Evolutionary conservation across 805 yeast species (phyloP).

Genomic region (Yarrowia sp.): DNA sequence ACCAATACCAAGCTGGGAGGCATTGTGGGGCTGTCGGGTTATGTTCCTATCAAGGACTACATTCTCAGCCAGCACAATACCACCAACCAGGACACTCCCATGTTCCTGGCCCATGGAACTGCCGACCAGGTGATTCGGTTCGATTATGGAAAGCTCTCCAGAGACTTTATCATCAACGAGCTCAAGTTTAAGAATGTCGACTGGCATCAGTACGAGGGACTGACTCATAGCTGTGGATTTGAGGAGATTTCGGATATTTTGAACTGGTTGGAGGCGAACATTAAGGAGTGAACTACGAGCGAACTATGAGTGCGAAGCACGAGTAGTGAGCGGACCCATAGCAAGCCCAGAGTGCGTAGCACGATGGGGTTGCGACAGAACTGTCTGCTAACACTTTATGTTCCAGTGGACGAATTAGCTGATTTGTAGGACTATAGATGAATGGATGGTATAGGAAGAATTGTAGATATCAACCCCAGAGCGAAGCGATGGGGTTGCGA

Average conservation of each 20-base stretch:
- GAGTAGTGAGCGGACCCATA: neutral
- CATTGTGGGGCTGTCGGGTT: constrained; percentile 78
- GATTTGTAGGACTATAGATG: neutral
- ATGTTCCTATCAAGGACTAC: constrained; percentile 53
- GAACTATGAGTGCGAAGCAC: neutral
- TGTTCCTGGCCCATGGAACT: constrained; percentile 90
- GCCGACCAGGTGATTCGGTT: constrained; percentile 68
- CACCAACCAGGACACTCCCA: constrained; percentile 69
- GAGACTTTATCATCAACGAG: constrained; percentile 55
- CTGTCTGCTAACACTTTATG: too few relatives aligned
- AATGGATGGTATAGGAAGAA: constrained; percentile 9
- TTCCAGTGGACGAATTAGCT: too few relatives aligned
- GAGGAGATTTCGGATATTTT: constrained; percentile 68
- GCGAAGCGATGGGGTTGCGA: too few relatives aligned
- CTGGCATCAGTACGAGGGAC: constrained; percentile 63
- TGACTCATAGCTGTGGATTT: constrained; percentile 72
- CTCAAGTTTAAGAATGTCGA: constrained; percentile 57
- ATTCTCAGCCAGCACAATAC: constrained; percentile 43
- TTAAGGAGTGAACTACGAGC: constrained; percentile 40
- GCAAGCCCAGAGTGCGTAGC: neutral
- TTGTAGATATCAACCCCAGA: too few relatives aligned
- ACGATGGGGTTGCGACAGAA: neutral
- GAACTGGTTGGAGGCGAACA: constrained; percentile 53
- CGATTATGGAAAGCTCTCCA: constrained; percentile 53
- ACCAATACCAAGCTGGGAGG: constrained; percentile 71